Evolutionary conservation across 192 early-diverging fungal species (phyloP).

Genomic region (Umbelopsis sp.): DNA sequence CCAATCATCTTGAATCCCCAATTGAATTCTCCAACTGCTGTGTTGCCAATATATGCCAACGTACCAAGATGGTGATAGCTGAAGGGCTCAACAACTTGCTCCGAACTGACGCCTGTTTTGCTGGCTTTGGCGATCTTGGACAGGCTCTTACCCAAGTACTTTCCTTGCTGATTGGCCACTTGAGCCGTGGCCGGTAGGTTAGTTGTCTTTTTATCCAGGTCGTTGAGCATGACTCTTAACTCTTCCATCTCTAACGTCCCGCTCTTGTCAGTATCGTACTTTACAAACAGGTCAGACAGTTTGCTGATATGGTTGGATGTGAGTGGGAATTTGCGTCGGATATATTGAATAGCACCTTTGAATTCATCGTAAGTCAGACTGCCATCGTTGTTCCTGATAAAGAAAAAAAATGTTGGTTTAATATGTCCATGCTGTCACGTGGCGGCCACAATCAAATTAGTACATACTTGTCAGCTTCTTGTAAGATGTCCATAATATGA

Average conservation of each 20-base stretch:
- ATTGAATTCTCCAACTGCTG: slow-evolving; percentile 56
- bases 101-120: slow-evolving; percentile 17
- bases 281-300: slow-evolving; percentile 45
- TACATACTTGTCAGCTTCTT: slow-evolving; percentile 47
- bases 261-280: slow-evolving; percentile 54
- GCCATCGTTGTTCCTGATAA: slow-evolving; percentile 46
- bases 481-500: slow-evolving; percentile 48
- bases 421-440: not conserved
- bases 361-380: slow-evolving; percentile 58
- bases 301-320: slow-evolving; percentile 57
- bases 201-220: slow-evolving; percentile 57
- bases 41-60: slow-evolving; percentile 70
- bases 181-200: slow-evolving; percentile 60
- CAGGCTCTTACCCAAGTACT: slow-evolving; percentile 48
- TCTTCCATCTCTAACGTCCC: slow-evolving; percentile 56
- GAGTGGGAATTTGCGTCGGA: slow-evolving; percentile 51
- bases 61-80: slow-evolving; percentile 66
- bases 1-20: slow-evolving; percentile 52
- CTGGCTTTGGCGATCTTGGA: slow-evolving; percentile 38
- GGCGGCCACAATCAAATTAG: not conserved
- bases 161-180: slow-evolving; percentile 60
- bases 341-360: slow-evolving; percentile 36
- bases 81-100: slow-evolving; percentile 55
- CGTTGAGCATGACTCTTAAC: slow-evolving; percentile 47
- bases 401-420: not conserved